Evolutionary conservation across 2,329 filamentous ascomycete species (phyloP), one percentile per base, ranked within the genome.

Genomic region (Bertia moriformis): DNA sequence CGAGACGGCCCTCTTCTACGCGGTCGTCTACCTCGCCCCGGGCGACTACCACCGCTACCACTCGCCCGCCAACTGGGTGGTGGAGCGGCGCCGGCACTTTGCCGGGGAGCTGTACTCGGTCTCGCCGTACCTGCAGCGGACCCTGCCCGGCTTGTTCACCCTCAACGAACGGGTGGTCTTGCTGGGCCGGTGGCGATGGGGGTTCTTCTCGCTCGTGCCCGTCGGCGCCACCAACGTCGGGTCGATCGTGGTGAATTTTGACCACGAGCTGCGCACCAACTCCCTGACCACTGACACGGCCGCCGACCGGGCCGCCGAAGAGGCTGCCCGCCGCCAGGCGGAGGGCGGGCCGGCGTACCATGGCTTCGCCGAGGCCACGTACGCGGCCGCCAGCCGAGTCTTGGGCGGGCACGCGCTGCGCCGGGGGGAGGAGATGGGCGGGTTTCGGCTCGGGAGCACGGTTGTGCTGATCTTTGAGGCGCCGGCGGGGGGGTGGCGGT

Each of bases 11-110:
- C 72, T 98, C 4, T 94, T 93, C 66, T 98, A 96, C 60, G 83
- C 71, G 44, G 93, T 98, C 45, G 78, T 98, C 52, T 98, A 98
- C 61, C 76, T 85, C 24, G 80, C 80, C 0, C 80, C 80, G 1
- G 80, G 80, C 35, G 80, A 85, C 56, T 85, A 85, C 56, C 80
- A 85, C 54, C 73, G 79, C 41, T 84, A 84, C 59, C 80, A 85
- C 53, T 81, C 74, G 1, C 80, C 80, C 1, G 72, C 77, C 2
- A 70, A 69, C 15, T 85, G 80, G 80, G 76, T 85, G 12, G 79
- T 77, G n/a, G 73, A 82, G 49, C 71, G 66, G 44, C 70, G 80
- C 37, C 73, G 80, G 18, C 80, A 85, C 55, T 85, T 85, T 48
- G 79, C 80, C 0, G 80, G 80, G 32, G 80, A 85, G 49, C 60